These are phyloP conservation scores for Daldinia caldariorum DNA, from an alignment of 495 filamentous ascomycete genomes.

Conservation along the genomic window DNA sequence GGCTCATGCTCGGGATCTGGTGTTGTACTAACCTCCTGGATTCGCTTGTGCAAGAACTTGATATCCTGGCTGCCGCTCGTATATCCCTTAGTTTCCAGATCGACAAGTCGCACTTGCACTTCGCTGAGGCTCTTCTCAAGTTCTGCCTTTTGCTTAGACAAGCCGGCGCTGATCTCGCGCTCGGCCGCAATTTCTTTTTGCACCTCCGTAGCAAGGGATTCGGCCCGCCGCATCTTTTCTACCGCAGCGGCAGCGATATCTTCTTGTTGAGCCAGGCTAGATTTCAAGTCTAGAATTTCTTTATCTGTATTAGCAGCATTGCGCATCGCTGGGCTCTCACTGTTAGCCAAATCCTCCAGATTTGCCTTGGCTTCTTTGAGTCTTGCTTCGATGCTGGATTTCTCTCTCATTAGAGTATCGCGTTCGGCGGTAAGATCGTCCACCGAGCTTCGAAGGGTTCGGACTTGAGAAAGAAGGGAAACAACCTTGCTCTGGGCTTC, in stretches of 20 bases:
- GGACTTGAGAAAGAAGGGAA: constrained; percentile 88
- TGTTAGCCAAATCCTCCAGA: constrained; percentile 88
- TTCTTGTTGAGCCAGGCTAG: constrained; percentile 88
- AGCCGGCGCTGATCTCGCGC: constrained; percentile 79
- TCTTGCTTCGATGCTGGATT: constrained; percentile 87
- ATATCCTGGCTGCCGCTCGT: constrained; percentile 93
- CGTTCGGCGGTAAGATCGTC: constrained; percentile 89
- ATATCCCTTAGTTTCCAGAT: constrained; percentile 97
- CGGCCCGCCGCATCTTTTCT: constrained; percentile 97
- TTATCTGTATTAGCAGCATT: constrained; percentile 91
- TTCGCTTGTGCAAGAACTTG: constrained; percentile 90
- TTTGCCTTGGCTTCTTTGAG: constrained; percentile 87
- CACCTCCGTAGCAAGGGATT: constrained; percentile 85
- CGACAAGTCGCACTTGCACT: constrained; percentile 86
- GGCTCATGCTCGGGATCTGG: constrained; percentile 24
- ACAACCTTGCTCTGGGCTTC: constrained; percentile 95
- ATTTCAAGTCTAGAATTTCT: constrained; percentile 90
- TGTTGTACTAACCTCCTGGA: constrained; percentile 83
- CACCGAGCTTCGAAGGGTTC: constrained; percentile 80
- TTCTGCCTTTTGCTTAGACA: constrained; percentile 91
- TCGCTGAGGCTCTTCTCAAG: constrained; percentile 94
- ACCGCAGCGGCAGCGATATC: constrained; percentile 92
- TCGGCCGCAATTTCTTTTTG: constrained; percentile 95
- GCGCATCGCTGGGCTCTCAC: constrained; percentile 88
- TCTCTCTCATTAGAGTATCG: constrained; percentile 86